Percentiles rank a stretch among this genome's conserved stretches.
phyloP scores from a whole-genome alignment of 2,329 filamentous ascomycete genomes.

The Exophiala alcalophila region DNA sequence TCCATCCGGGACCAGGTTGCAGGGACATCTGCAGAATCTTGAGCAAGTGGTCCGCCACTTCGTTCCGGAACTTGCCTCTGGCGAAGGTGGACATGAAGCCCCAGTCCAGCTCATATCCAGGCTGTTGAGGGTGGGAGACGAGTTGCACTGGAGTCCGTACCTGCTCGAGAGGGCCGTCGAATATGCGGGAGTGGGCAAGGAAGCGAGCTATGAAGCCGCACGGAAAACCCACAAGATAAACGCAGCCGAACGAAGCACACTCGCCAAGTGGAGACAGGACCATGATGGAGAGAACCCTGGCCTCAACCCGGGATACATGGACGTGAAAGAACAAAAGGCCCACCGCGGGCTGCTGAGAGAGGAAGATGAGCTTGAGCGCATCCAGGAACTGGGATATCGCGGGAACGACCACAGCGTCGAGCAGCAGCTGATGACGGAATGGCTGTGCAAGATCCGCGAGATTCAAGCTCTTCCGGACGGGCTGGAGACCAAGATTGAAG shows the following conservation, averaged over 20 bases:
- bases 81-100: background rate
- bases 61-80: constrained; percentile 5
- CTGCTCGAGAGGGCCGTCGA: constrained; percentile 9
- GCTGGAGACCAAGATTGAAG: too few species aligned
- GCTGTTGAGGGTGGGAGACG: constrained; percentile 5
- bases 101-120: constrained; percentile 4
- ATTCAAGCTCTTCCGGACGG: constrained; percentile 3
- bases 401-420: constrained; percentile 5
- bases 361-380: background rate
- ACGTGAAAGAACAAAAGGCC: too few species aligned
- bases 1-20: background rate
- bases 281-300: background rate
- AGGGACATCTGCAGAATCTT: too few species aligned
- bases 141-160: constrained; percentile 9
- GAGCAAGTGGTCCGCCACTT: constrained; percentile 3
- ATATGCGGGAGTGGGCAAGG: background rate
- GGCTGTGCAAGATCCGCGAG: constrained; percentile 13
- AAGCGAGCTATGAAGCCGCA: background rate
- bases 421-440: constrained; percentile 12
- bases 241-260: constrained; percentile 1
- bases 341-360: constrained; percentile 8
- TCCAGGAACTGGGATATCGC: constrained; percentile 11
- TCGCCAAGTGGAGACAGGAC: constrained; percentile 3
- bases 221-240: background rate
- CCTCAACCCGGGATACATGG: too few species aligned